These are phyloP conservation scores for Mycena pura DNA, from an alignment of 768 basidiomycete species.

Conservation along the genomic window DNA sequence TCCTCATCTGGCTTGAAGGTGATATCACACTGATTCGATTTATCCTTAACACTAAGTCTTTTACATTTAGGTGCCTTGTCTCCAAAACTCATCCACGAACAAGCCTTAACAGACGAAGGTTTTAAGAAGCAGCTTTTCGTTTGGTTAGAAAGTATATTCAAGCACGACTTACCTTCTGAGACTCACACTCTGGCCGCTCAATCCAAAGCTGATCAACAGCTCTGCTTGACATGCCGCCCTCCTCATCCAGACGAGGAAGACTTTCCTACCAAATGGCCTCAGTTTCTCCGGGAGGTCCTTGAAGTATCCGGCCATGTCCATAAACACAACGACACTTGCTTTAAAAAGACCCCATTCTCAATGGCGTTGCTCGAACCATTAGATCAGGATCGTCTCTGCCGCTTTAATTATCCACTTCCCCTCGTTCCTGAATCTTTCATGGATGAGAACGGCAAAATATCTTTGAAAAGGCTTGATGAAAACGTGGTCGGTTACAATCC, in stretches of 20 bases:
- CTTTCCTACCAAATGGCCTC: neutral
- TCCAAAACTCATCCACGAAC: neutral
- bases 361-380: no score
- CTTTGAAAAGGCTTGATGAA: neutral
- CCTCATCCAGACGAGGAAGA: conserved; percentile 1
- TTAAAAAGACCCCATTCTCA: no score
- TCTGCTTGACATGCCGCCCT: conserved; percentile 5
- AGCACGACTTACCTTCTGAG: conserved; percentile 5
- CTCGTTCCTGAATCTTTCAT: conserved; percentile 5
- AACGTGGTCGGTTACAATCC: conserved; percentile 19
- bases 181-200: neutral
- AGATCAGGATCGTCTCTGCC: conserved; percentile 21
- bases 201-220: neutral
- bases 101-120: conserved; percentile 2
- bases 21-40: no score
- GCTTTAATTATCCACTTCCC: conserved; percentile 5
- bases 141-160: neutral
- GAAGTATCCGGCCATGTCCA: no score
- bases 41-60: no score
- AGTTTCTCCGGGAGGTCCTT: no score
- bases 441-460: conserved; percentile 25
- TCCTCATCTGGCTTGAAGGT: neutral
- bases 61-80: conserved; percentile 27
- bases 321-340: no score
- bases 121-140: neutral